Percentiles rank a stretch among this genome's conserved stretches.
phyloP scores from a whole-genome alignment of 1,284 basidiomycete genomes.

The Anthracocystis setariae region DNA sequence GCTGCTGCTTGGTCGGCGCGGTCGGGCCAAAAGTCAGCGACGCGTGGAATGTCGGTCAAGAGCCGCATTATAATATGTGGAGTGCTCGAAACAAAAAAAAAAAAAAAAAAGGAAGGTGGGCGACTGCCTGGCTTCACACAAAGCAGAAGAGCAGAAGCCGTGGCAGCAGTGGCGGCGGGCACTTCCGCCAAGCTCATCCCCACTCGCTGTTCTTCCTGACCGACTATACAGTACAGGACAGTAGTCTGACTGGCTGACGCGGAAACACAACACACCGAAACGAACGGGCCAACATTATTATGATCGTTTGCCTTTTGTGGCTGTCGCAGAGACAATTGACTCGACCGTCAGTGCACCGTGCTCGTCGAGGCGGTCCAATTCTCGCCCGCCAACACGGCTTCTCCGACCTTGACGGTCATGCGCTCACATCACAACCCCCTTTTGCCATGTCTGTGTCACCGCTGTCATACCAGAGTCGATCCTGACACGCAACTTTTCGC shows the following conservation, averaged over 20 bases:
- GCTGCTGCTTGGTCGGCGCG: constrained; percentile 4
- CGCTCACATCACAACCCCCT: not conserved
- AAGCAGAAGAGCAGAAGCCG: too few relatives aligned
- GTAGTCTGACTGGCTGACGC: not conserved
- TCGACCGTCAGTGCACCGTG: constrained; percentile 1
- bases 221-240: too few relatives aligned
- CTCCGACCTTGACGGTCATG: constrained; percentile 30
- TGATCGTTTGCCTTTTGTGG: constrained; percentile 6
- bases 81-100: too few relatives aligned
- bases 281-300: constrained; percentile 21
- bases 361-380: not conserved
- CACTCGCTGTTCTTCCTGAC: too few relatives aligned
- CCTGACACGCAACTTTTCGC: not conserved
- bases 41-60: constrained; percentile 30
- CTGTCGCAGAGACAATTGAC: not conserved
- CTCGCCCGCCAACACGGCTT: constrained; percentile 12
- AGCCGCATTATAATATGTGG: constrained; percentile 25
- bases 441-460: not conserved
- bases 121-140: not conserved
- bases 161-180: not conserved
- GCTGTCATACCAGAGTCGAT: not conserved
- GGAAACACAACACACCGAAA: not conserved
- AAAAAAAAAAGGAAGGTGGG: not conserved
- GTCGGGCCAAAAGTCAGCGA: not conserved
- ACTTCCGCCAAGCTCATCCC: not conserved